Base-by-base conservation (phyloP, 2,329 filamentous ascomycete species). In the Ceratocystis alfenasii region DNA sequence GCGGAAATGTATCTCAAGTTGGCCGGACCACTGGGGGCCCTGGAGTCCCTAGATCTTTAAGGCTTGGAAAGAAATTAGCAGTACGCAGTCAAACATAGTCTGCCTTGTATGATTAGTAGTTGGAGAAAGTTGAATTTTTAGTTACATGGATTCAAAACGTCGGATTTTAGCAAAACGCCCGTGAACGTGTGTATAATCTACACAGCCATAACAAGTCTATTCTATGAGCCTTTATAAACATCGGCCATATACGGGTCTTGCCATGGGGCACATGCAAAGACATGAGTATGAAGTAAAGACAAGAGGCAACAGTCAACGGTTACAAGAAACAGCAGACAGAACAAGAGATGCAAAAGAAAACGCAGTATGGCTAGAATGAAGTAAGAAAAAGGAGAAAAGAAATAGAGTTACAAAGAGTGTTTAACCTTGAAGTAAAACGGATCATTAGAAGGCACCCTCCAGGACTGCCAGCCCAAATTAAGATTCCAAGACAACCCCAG, bases 1-100 rank as follows among this genome's bases (percentile, higher is more conserved):
- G 89, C 95, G 68, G 94, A 97, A 79, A 96, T 97, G 91, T 80
- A 87, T 71, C 85, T 84, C 5, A 93, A 92, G 75, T 75, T 90
- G 62, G 80, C 78, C 62, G 82, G 82, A 1, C 82, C 82, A 10
- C 71, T 85, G 70, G 78, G 80, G 0, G 74, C 81, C 2, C 82
- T 84, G 68, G 74, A 65, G 46, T 46, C 59, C 41, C 28, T 59
- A n/a, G 7, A 64, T 20, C 15, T 64, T 44, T 62, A 61, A 20
- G 41, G 72, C n/a, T 71, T 72, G 7, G 10, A 36, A 7, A n/a
- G 17, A 25, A n/a, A 25, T 36, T 7, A 33, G 28, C 55, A 36
- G 28, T n/a, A 15, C 7, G n/a, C 15, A 59, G 55, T 8, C 25
- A 12, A 17, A 30, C 17, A n/a, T 1, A 30, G 17, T 8, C 28